Evolutionary conservation across 805 yeast genomes (phyloP), one percentile per base, ranked within the genome.

Genomic region (Sugiyamaella americana): DNA sequence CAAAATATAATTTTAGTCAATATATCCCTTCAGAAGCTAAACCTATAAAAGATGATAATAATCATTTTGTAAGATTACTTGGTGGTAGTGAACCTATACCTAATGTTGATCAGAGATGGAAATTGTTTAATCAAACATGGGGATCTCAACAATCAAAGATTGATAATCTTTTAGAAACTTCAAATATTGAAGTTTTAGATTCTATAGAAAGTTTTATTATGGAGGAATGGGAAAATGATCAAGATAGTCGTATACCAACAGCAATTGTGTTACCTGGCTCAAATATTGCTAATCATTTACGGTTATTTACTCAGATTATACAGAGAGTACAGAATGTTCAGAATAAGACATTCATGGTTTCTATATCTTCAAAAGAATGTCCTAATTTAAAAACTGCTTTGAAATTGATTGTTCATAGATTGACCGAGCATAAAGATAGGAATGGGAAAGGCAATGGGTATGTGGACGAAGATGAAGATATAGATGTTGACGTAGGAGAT

Each of bases 51-150:
- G 55, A 52, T 5, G 49, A 57, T 21, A 35, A 53, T 2, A 50
- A 64, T 4, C 78, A 79, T 10, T 72, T 75, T 58, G 64, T 70
- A 5, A 58, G 62, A 40, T 58, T 76, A 4, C 49, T 74, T 34
- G 66, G 68, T 16, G 79, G 78, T 1, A 51, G 62, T 13, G 81
- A 76, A 54, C 64, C 74, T 1, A 46, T 53, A 3, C 63, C 59
- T 1, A 65, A 68, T 45, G 64, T 67, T 20, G 47, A 60, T 18
- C 54, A 63, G 30, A 56, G 80, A 50, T 71, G 74, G 70, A 62
- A 65, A 29, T 51, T 73, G 35, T 76, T 68, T 51, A 55, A 64
- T 32, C 63, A 63, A 54, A 70, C 62, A 29, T 71, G 74, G 74
- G 37, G 57, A 0, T 53, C 48, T 18, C 73, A 69, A 47, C 49